Base-by-base conservation (phyloP, 352 stramenopile species). In the Globisporangium echinulatum region DNA sequence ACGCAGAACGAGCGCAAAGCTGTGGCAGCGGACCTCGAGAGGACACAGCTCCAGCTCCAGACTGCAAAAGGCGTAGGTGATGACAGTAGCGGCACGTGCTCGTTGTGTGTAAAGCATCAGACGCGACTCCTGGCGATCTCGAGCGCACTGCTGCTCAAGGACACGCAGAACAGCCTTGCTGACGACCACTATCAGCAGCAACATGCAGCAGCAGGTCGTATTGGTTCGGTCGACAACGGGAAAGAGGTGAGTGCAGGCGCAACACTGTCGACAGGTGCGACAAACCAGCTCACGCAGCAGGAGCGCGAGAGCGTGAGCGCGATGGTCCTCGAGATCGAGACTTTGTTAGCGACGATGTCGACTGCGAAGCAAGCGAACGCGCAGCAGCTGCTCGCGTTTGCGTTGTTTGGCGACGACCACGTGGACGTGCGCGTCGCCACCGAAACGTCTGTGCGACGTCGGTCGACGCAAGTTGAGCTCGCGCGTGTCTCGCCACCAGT, bases 101-200 rank as follows among this genome's bases (percentile, higher is more conserved):
- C 49, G 1, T 54, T 84, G 17, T 88, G 79, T 54, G 76, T 76
- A 3, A 82, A 79, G 37, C 79, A 88, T 59, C 65, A 85, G 62
- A 69, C 64, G n/a, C 59, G 79, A 47, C 43, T 87, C 0, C 58
- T 82, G 50, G 64, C 63, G 38, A 80, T 88, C 4, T 88, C 75
- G 0, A 73, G 67, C 5, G 49, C 65, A 13, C 54, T 82, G 14
- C 42, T 88, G 6, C 60, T 64, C 3, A 42, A 58, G 13, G 54
- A 66, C 13, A 61, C 55, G 14, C 60, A 64, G n/a, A 40, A 52
- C 11, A 58, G 19, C 10, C 42, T 64, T 3, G 49, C 40, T 8
- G 39, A 46, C 17, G 40, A 39, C 14, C 60, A 17, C 11, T 15
- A 3, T 48, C 43, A 13, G 11, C 11, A 17, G 43, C 11, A 17